Evolutionary conservation across 148 eudicot species (phyloP).

Genomic region (Agrostemma githago): DNA sequence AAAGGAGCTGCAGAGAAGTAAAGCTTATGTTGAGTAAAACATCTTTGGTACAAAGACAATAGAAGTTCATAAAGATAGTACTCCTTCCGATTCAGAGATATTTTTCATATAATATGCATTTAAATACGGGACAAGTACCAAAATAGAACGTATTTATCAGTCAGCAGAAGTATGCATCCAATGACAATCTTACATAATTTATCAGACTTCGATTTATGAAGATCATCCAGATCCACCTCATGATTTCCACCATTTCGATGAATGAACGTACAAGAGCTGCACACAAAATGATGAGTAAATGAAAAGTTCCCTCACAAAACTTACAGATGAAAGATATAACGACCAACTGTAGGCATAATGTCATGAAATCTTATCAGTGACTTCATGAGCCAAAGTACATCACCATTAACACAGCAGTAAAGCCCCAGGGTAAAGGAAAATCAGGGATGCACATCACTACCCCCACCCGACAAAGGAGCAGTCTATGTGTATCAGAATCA

Average conservation of each 20-base stretch:
- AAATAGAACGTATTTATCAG: not conserved
- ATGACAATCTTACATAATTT: constrained; percentile 52
- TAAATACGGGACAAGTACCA: not conserved
- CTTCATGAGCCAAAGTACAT: not conserved
- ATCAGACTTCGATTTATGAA: constrained; percentile 61
- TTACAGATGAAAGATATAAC: not conserved
- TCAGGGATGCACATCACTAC: not conserved
- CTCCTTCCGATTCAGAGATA: not conserved
- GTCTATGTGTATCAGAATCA: not conserved
- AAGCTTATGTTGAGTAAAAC: not conserved
- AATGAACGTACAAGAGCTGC: constrained; percentile 67
- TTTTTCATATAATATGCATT: not conserved
- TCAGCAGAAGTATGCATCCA: not conserved
- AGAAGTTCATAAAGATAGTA: not conserved
- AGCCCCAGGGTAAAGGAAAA: not conserved
- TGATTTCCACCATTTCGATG: constrained; percentile 53
- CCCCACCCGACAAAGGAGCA: not conserved
- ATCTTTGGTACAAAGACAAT: not conserved
- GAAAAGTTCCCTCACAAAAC: not conserved
- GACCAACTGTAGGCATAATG: not conserved
- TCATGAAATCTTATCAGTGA: not conserved
- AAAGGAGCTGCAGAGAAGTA: constrained; percentile 52
- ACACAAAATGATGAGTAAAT: constrained; percentile 1
- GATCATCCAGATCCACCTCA: constrained; percentile 55
- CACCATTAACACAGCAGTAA: not conserved